phyloP scores from a whole-genome alignment of 1,284 basidiomycete species.

The Mycosarcoma maydis region DNA sequence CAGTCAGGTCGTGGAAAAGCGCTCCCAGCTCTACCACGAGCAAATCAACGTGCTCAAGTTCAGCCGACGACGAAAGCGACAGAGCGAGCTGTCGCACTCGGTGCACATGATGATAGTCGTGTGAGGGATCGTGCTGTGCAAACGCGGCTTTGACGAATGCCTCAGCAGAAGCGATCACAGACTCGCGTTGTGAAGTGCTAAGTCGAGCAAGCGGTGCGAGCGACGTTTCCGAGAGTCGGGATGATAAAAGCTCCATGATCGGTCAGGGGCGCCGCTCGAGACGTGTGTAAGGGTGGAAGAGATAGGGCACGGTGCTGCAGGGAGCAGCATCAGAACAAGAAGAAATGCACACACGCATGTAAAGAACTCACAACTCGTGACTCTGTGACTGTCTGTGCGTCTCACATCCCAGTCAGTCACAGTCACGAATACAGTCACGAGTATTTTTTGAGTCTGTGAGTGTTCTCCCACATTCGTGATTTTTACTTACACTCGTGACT shows the following conservation, averaged over 20 bases:
- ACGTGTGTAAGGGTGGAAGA: background rate
- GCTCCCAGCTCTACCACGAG: conserved; percentile 79
- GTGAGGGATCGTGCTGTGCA: conserved; percentile 81
- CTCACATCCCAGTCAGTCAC: too few species aligned
- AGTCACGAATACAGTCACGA: too few species aligned
- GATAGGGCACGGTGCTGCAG: background rate
- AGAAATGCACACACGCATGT: background rate
- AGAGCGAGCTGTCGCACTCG: conserved; percentile 82
- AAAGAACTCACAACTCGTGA: background rate
- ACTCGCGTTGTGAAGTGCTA: background rate
- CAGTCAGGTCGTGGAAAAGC: conserved; percentile 86
- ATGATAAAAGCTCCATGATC: background rate
- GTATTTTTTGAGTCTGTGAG: too few species aligned
- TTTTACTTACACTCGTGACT: too few species aligned
- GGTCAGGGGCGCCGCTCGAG: too few species aligned
- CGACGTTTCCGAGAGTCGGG: background rate
- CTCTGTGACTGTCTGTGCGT: background rate
- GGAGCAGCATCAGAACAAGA: background rate
- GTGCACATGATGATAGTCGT: conserved; percentile 88
- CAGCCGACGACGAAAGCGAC: conserved; percentile 72
- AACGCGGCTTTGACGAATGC: conserved; percentile 72
- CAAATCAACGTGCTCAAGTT: conserved; percentile 70
- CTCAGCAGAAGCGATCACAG: background rate
- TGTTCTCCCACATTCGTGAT: too few species aligned
- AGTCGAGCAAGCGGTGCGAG: background rate